A percentile compares a stretch with the other conserved stretches of the same genome.
Evolutionary conservation across 176 grass and related monocot species (phyloP).

Genomic region (Oryza australiensis): DNA sequence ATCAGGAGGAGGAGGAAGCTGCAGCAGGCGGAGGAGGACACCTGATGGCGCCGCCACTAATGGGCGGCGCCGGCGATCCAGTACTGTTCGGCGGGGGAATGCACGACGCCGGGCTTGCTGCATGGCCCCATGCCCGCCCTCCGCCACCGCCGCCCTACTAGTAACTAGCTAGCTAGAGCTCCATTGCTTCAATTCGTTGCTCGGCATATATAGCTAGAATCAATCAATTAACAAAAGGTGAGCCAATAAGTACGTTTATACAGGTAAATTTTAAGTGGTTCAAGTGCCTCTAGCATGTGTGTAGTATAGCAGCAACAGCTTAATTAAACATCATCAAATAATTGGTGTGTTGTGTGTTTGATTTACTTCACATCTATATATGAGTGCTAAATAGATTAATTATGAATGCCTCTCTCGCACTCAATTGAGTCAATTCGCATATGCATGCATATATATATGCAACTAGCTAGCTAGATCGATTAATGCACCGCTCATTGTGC

Average conservation of each 20-base stretch:
- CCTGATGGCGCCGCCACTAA: neutral
- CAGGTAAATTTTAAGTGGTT: neutral
- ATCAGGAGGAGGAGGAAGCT: neutral
- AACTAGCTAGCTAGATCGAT: too few species aligned
- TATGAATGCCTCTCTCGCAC: neutral
- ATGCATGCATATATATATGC: neutral
- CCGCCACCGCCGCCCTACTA: neutral
- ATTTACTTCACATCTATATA: neutral
- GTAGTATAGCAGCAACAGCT: neutral
- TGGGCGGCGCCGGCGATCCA: neutral
- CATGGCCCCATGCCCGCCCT: neutral
- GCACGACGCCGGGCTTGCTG: neutral
- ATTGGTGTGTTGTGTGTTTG: neutral
- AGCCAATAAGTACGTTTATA: neutral
- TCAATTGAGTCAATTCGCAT: neutral
- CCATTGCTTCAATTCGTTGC: neutral
- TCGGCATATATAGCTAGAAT: too few species aligned
- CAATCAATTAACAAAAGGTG: too few species aligned
- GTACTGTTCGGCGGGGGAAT: neutral
- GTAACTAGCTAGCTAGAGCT: neutral
- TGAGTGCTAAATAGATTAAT: neutral
- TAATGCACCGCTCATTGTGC: neutral
- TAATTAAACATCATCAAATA: neutral
- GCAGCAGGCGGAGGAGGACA: too few species aligned
- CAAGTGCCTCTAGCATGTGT: neutral